These are phyloP conservation scores for Lachancea thermotolerans DNA, from an alignment of 805 yeast species.

Conservation along the genomic window DNA sequence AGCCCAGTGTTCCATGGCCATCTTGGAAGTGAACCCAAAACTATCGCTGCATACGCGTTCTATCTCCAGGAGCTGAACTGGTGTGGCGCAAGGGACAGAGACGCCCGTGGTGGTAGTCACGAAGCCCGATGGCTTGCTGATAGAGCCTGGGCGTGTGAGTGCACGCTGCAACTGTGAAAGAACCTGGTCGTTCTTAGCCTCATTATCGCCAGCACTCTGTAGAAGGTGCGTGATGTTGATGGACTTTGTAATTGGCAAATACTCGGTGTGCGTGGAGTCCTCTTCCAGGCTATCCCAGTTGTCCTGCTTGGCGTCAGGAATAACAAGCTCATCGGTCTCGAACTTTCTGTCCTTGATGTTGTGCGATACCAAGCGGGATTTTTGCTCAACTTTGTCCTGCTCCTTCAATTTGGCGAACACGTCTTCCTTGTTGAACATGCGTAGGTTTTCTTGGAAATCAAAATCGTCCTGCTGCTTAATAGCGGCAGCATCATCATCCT, in stretches of 20 bases:
- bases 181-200: slow-evolving; percentile 11
- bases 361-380: slow-evolving; percentile 65
- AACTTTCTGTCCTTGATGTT: slow-evolving; percentile 45
- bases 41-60: slow-evolving; percentile 53
- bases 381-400: slow-evolving; percentile 53
- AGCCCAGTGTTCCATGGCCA: slow-evolving; percentile 61
- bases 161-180: slow-evolving; percentile 20
- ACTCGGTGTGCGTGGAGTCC: slow-evolving; percentile 15
- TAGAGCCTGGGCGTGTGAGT: slow-evolving; percentile 16
- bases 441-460: slow-evolving; percentile 77
- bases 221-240: slow-evolving; percentile 32
- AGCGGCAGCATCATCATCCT: slow-evolving; percentile 41
- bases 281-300: slow-evolving; percentile 44
- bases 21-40: slow-evolving; percentile 41
- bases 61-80: slow-evolving; percentile 72
- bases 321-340: slow-evolving; percentile 69
- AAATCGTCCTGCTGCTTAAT: slow-evolving; percentile 56
- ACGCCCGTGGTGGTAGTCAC: slow-evolving; percentile 15
- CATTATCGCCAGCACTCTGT: slow-evolving; percentile 21
- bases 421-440: slow-evolving; percentile 70
- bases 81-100: slow-evolving; percentile 55
- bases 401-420: slow-evolving; percentile 72
- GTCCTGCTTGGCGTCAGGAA: slow-evolving; percentile 40
- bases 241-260: slow-evolving; percentile 31
- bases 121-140: slow-evolving; percentile 9